Evolutionary conservation across 139 green algal species (phyloP).

Genomic region (Picochlorum sp.): DNA sequence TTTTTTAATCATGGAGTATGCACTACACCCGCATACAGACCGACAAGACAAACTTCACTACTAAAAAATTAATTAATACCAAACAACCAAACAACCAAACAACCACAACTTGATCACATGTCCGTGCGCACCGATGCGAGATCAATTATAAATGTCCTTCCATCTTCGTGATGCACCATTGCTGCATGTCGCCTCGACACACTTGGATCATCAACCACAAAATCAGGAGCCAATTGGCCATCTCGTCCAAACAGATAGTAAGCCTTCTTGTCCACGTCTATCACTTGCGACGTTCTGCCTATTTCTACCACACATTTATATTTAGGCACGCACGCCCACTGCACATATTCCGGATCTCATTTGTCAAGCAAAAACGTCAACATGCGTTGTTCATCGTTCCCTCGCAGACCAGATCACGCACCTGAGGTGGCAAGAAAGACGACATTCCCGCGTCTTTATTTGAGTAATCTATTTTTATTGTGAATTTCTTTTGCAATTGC

Average conservation of each 20-base stretch:
- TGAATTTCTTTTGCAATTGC: too few species aligned
- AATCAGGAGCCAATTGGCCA: background rate
- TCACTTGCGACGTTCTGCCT: background rate
- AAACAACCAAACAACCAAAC: too few species aligned
- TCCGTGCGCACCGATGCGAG: constrained; percentile 19
- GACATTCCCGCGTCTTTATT: background rate
- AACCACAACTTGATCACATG: background rate
- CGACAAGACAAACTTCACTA: too few species aligned
- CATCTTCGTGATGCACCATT: constrained; percentile 58
- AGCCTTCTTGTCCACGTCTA: background rate
- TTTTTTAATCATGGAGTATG: too few species aligned
- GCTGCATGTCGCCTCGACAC: constrained; percentile 41
- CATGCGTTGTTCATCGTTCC: too few species aligned
- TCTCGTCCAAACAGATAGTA: background rate
- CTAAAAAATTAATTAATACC: too few species aligned
- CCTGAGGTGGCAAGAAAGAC: background rate
- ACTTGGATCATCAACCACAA: constrained; percentile 25
- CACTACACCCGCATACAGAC: too few species aligned
- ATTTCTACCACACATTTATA: background rate
- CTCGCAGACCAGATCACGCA: background rate
- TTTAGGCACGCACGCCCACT: background rate
- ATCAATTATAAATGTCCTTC: constrained; percentile 59
- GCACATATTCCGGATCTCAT: background rate
- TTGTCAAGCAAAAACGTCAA: too few species aligned
- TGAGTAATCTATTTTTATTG: too few species aligned